A percentile compares a stretch with the other conserved stretches of the same genome.
phyloP scores from a whole-genome alignment of 331 rosid species.

The Quercus phellos region DNA sequence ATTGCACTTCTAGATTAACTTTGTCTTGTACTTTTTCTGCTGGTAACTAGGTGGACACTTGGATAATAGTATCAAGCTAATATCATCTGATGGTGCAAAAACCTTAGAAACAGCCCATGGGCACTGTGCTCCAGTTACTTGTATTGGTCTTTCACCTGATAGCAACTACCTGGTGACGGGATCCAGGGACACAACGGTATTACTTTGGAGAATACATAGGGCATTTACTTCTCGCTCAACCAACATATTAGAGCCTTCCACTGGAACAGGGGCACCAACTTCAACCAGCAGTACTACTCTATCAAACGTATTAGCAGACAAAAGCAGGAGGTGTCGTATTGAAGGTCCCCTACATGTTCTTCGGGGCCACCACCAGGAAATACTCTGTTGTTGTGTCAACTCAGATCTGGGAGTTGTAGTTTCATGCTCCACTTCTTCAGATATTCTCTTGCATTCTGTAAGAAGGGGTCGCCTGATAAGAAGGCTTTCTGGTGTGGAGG shows the following conservation, averaged over 20 bases:
- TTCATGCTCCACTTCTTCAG: constrained; percentile 74
- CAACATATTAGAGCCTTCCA: constrained; percentile 45
- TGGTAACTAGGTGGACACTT: constrained; percentile 80
- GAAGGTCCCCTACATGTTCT: constrained; percentile 92
- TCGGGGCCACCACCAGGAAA: constrained; percentile 80
- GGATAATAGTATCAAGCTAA: constrained; percentile 76
- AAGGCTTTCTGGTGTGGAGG: constrained; percentile 77
- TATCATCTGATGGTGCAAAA: constrained; percentile 90
- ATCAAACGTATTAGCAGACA: constrained; percentile 49
- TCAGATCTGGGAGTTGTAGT: constrained; percentile 89
- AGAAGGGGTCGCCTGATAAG: constrained; percentile 76
- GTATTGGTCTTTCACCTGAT: constrained; percentile 79
- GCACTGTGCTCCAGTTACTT: constrained; percentile 92
- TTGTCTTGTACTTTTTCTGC: constrained; percentile 25
- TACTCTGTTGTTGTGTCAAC: constrained; percentile 80
- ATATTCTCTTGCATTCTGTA: constrained; percentile 81
- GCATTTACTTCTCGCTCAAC: constrained; percentile 48
- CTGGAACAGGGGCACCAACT: constrained; percentile 36
- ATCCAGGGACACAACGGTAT: constrained; percentile 74
- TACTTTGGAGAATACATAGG: constrained; percentile 87
- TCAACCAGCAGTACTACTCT: constrained; percentile 48
- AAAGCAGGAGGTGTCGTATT: constrained; percentile 57
- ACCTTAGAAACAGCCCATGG: constrained; percentile 87
- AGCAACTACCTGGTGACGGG: constrained; percentile 87
- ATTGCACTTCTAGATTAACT: constrained; percentile 9